Evolutionary conservation across 768 basidiomycete species (phyloP).

Genomic region (Serpula lacrymans): DNA sequence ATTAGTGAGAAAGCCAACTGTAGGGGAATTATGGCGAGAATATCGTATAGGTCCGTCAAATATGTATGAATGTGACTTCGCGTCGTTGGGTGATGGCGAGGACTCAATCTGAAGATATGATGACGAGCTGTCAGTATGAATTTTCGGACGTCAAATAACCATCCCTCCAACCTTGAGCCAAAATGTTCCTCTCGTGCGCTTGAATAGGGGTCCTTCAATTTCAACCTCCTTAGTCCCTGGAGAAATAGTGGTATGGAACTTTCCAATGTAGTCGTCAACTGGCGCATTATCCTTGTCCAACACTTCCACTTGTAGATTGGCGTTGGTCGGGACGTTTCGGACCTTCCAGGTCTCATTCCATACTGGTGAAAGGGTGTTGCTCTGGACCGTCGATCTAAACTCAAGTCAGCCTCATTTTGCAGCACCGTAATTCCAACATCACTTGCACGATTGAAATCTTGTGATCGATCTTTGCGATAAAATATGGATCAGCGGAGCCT

Average conservation of each 20-base stretch:
- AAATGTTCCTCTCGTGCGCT: slow-evolving; percentile 55
- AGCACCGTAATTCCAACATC: background rate
- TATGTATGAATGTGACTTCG: slow-evolving; percentile 48
- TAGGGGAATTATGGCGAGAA: slow-evolving; percentile 69
- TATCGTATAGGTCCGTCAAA: slow-evolving; percentile 76
- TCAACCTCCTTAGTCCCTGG: slow-evolving; percentile 63
- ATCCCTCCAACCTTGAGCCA: slow-evolving; percentile 58
- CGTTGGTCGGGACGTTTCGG: slow-evolving; percentile 68
- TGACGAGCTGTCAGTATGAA: background rate
- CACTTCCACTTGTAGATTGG: slow-evolving; percentile 57
- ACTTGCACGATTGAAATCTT: slow-evolving; percentile 62
- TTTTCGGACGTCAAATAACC: slow-evolving; percentile 8
- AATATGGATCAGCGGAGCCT: slow-evolving; percentile 64
- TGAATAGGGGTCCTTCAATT: slow-evolving; percentile 51
- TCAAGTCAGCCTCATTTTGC: background rate
- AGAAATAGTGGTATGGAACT: slow-evolving; percentile 48
- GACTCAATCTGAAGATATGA: slow-evolving; percentile 48
- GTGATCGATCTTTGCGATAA: slow-evolving; percentile 63
- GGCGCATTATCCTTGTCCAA: slow-evolving; percentile 62
- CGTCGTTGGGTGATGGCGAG: slow-evolving; percentile 40
- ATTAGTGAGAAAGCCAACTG: slow-evolving; percentile 61
- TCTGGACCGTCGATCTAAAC: slow-evolving; percentile 61
- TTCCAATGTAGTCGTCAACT: slow-evolving; percentile 64
- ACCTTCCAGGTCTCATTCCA: slow-evolving; percentile 78
- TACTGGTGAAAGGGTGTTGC: slow-evolving; percentile 54